Evolutionary conservation across 1,284 basidiomycete species (phyloP), one percentile per base, ranked within the genome.

Genomic region (Coniophora puteana): DNA sequence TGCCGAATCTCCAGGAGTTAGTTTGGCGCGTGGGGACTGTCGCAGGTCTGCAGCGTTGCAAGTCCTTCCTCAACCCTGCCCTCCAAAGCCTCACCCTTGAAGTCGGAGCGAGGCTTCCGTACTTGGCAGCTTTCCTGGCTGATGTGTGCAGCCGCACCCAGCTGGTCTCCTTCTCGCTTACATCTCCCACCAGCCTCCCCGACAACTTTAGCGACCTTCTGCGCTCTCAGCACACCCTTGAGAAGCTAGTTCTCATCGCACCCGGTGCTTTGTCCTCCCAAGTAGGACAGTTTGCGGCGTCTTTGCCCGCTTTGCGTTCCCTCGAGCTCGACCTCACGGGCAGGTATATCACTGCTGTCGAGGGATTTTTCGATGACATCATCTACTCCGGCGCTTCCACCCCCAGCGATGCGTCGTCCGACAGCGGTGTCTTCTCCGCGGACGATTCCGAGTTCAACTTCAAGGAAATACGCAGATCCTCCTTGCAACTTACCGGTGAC

Each of bases 371-470:
- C 55, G 78, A 81, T 54, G 78, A 84, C 39, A 65, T 86, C 50
- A 64, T 74, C 24, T 70, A 72, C 23, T 84, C 83, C 1, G 85
- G 84, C 10, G 71, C 70, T 46, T 76, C 74, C 21, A 83, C 84
- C 4, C 85, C 85, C 2, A 76, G 70, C 49, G 82, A 82, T 13
- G 72, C 69, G 14, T 73, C 80, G 37, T 80, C 74, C 25, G 84
- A 87, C 58, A 85, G 82, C 51, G 83, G 83, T 24, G 74, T 86
- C 44, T 84, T 84, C 64, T 85, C 83, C 38, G 77, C 71, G 37
- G 82, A 85, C 41, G n/a, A n/a, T n/a, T n/a, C n/a, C n/a, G 83
- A 86, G 49, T 62, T 78, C 41, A 84, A 88, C 58, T 84, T 85
- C 50, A 74, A 78, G 29, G 76, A 81, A 43, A 75, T 80, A 45